Evolutionary conservation across 2,329 filamentous ascomycete species (phyloP).

Genomic region (Diaporthe amygdali): DNA sequence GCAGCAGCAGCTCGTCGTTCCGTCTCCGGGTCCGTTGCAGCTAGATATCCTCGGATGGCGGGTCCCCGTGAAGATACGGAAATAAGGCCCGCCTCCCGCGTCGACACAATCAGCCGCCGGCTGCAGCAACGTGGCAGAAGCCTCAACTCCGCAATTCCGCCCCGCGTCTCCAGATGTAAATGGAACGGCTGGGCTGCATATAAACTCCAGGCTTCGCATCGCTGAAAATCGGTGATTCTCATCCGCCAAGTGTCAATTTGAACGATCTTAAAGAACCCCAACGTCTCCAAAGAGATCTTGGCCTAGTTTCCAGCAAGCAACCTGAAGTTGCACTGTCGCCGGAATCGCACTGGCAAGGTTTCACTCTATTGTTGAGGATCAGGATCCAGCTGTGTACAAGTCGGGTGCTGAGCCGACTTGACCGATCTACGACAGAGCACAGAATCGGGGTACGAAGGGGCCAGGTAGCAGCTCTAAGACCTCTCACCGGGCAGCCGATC

Average conservation of each 20-base stretch:
- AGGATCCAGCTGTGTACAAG: not conserved
- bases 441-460: not conserved
- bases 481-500: constrained; percentile 11
- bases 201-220: constrained; percentile 4
- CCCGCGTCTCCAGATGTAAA: constrained; percentile 2
- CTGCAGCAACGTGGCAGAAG: constrained; percentile 7
- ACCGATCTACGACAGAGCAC: constrained; percentile 13
- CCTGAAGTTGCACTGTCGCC: constrained; percentile 1
- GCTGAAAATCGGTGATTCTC: too few relatives aligned
- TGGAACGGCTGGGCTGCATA: not conserved
- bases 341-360: constrained; percentile 11
- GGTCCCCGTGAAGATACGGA: constrained; percentile 19
- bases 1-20: not conserved
- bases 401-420: constrained; percentile 20
- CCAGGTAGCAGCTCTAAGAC: constrained; percentile 2
- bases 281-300: not conserved
- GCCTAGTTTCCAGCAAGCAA: not conserved
- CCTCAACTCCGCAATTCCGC: constrained; percentile 7
- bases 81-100: constrained; percentile 18
- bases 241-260: not conserved
- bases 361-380: not conserved
- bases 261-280: not conserved
- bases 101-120: constrained; percentile 9
- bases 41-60: not conserved
- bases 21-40: not conserved